phyloP scores from a whole-genome alignment of 805 yeast genomes.

The Barnettozyma sp. region DNA sequence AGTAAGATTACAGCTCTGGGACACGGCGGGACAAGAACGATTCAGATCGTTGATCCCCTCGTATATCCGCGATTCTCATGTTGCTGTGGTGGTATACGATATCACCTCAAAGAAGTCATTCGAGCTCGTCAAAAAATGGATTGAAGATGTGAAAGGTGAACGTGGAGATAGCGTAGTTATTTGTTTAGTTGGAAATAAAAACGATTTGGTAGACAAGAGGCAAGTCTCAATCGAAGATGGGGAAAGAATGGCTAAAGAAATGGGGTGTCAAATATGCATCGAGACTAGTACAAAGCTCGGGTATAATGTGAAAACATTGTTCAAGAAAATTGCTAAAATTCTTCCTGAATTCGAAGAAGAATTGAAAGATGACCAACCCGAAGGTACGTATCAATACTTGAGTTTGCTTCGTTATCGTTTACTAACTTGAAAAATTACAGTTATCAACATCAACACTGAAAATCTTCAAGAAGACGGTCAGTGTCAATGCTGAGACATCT shows the following conservation, averaged over 20 bases:
- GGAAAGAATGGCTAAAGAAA: slow-evolving; percentile 60
- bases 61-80: slow-evolving; percentile 91
- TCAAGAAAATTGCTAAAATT: slow-evolving; percentile 84
- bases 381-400: slow-evolving; percentile 7
- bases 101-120: slow-evolving; percentile 82
- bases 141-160: slow-evolving; percentile 89
- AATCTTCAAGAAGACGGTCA: slow-evolving; percentile 19
- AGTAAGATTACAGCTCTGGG: slow-evolving; percentile 93
- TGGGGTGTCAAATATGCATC: slow-evolving; percentile 74
- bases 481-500: slow-evolving; percentile 21
- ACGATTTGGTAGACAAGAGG: slow-evolving; percentile 73
- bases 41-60: slow-evolving; percentile 93
- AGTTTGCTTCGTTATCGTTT: neutral
- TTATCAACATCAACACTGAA: slow-evolving; percentile 23
- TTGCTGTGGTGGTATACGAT: slow-evolving; percentile 95
- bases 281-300: slow-evolving; percentile 96
- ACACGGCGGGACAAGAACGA: slow-evolving; percentile 95
- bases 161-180: slow-evolving; percentile 86
- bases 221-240: slow-evolving; percentile 83
- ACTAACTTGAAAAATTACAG: slow-evolving; percentile 19
- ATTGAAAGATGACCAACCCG: slow-evolving; percentile 21
- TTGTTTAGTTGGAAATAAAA: slow-evolving; percentile 88
- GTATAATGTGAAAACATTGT: slow-evolving; percentile 82
- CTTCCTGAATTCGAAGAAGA: slow-evolving; percentile 73
- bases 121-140: slow-evolving; percentile 83